These are phyloP conservation scores for Anthracocystis walkeri DNA, from an alignment of 1,284 basidiomycete species.

Conservation along the genomic window DNA sequence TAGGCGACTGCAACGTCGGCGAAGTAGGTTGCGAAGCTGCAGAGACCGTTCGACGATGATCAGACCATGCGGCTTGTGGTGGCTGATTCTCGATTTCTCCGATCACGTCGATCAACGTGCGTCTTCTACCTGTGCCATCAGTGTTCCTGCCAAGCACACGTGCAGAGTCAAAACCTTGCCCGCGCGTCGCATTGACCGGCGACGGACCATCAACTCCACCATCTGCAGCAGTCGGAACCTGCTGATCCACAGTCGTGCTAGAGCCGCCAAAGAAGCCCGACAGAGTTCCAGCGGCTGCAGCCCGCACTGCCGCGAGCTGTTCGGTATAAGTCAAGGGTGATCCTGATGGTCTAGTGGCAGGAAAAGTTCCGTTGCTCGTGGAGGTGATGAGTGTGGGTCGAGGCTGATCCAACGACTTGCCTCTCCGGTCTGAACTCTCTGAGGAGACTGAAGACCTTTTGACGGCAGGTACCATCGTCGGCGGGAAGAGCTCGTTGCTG, in stretches of 20 bases:
- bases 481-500: conserved; percentile 37
- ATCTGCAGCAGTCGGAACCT: conserved; percentile 2
- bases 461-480: conserved; percentile 2
- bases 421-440: conserved; percentile 9
- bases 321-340: conserved; percentile 40
- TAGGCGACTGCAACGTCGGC: conserved; percentile 11
- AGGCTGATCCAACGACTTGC: conserved; percentile 31
- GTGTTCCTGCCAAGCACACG: conserved; percentile 30
- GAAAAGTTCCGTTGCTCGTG: conserved; percentile 23
- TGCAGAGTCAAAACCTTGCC: conserved; percentile 46
- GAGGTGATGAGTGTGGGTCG: conserved; percentile 18
- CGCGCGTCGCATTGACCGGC: conserved; percentile 27
- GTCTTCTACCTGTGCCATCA: conserved; percentile 18
- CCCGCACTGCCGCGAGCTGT: conserved; percentile 42
- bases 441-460: conserved; percentile 29
- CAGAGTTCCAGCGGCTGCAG: conserved; percentile 40
- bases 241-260: conserved; percentile 30
- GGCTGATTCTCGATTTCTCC: conserved; percentile 39
- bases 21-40: conserved; percentile 23
- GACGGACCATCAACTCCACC: conserved; percentile 30
- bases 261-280: conserved; percentile 42
- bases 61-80: conserved; percentile 9
- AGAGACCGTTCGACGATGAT: conserved; percentile 33
- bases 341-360: conserved; percentile 20
- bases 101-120: conserved; percentile 48